phyloP scores from a whole-genome alignment of 257 asterid species.

The Fraxinus quadrangulata region DNA sequence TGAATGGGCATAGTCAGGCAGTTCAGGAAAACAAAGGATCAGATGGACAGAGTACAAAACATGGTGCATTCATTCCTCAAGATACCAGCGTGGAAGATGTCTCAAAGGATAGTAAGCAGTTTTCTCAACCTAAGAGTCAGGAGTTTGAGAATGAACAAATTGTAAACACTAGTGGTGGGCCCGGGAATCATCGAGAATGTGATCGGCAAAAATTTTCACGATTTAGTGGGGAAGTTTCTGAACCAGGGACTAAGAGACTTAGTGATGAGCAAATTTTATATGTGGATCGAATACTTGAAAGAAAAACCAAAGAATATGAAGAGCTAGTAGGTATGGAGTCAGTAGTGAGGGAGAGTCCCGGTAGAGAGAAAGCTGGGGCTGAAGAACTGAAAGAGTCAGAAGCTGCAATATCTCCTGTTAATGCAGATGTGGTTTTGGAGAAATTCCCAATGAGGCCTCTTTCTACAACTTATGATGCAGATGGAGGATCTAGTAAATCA shows the following conservation, averaged over 20 bases:
- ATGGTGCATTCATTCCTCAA: constrained; percentile 27
- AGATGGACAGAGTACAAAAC: constrained; percentile 23
- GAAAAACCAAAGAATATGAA: constrained; percentile 27
- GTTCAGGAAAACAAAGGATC: constrained; percentile 29
- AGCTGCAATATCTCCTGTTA: constrained; percentile 20
- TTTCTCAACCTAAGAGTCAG: constrained; percentile 3
- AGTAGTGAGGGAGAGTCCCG: constrained; percentile 22
- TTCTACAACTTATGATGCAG: constrained; percentile 33
- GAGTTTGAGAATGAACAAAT: constrained; percentile 30
- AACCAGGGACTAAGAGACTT: constrained; percentile 22
- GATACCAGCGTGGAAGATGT: constrained; percentile 27
- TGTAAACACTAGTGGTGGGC: constrained; percentile 31
- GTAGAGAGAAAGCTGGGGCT: constrained; percentile 24
- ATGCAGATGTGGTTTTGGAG: constrained; percentile 56
- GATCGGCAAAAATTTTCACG: constrained; percentile 19
- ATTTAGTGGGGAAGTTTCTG: constrained; percentile 25
- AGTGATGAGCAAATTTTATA: constrained; percentile 20
- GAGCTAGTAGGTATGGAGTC: constrained; percentile 24
- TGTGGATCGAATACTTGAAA: constrained; percentile 25
- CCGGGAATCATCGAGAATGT: constrained; percentile 21
- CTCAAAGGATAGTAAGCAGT: constrained; percentile 12
- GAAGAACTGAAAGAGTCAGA: constrained; percentile 28
- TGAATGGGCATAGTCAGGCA: constrained; percentile 23
- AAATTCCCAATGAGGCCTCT: constrained; percentile 69
- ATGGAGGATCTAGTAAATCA: constrained; percentile 37